Evolutionary conservation across 768 basidiomycete genomes (phyloP).

Genomic region (Mycena metata): DNA sequence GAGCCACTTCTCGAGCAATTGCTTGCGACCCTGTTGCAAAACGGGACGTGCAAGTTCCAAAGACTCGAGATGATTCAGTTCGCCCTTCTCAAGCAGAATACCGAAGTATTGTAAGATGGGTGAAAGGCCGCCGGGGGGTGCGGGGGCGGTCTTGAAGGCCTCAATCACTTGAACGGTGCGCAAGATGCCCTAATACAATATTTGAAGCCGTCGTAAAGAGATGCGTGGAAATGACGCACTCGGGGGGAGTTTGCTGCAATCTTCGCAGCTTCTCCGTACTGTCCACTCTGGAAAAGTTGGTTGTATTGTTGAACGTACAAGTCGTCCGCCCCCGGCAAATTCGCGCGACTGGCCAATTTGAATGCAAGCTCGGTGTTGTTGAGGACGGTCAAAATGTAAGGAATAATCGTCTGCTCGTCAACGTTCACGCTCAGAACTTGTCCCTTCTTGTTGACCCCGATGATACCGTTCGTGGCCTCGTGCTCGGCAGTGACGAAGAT

Average conservation of each 20-base stretch:
- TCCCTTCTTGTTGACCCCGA: constrained; percentile 99
- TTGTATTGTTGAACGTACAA: constrained; percentile 96
- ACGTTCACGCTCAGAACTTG: constrained; percentile 97
- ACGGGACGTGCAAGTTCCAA: constrained; percentile 97
- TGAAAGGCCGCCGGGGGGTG: constrained; percentile 88
- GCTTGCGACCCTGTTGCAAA: constrained; percentile 95
- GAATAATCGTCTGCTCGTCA: constrained; percentile 96
- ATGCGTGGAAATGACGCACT: constrained; percentile 55
- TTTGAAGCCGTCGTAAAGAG: constrained; percentile 18
- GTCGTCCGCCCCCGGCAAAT: constrained; percentile 97
- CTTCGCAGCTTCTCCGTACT: constrained; percentile 96
- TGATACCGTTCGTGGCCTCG: constrained; percentile 93
- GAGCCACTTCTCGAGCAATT: constrained; percentile 97
- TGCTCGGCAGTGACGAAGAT: constrained; percentile 99
- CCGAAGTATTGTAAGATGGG: constrained; percentile 99
- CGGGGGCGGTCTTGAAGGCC: constrained; percentile 96
- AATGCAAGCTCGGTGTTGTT: constrained; percentile 99
- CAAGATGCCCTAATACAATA: constrained; percentile 80
- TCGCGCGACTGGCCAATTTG: constrained; percentile 95
- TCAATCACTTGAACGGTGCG: constrained; percentile 97
- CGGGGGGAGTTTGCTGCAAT: constrained; percentile 97
- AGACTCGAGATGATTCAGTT: constrained; percentile 96
- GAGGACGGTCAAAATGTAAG: constrained; percentile 92
- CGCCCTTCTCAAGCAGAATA: constrained; percentile 97
- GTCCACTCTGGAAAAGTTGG: constrained; percentile 87